phyloP scores from a whole-genome alignment of 1,284 basidiomycete genomes.

The Lignosus rhinocerotis region DNA sequence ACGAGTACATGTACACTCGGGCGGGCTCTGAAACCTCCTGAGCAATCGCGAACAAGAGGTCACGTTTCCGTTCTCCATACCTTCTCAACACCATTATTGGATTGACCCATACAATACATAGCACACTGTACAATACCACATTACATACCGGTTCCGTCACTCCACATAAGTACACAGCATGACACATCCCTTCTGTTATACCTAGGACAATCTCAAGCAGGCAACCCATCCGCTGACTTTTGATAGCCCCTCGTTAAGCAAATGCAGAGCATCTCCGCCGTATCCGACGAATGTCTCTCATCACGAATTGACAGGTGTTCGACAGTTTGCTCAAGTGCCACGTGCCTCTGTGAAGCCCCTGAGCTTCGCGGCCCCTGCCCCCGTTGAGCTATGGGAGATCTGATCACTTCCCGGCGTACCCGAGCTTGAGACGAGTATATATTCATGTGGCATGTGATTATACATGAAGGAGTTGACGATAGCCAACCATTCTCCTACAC shows the following conservation, averaged over 20 bases:
- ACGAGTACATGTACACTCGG: no score
- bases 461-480: not conserved
- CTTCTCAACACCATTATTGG: conserved; percentile 7
- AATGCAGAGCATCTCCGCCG: not conserved
- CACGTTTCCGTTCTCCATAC: not conserved
- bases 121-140: conserved; percentile 24
- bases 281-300: not conserved
- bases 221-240: not conserved
- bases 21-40: not conserved
- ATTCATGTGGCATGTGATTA: not conserved
- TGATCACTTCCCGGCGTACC: not conserved
- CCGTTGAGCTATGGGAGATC: no score
- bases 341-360: no score
- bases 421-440: not conserved
- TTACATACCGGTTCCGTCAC: not conserved
- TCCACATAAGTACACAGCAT: not conserved
- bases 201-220: not conserved
- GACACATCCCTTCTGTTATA: not conserved
- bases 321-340: not conserved
- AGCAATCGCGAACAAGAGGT: not conserved
- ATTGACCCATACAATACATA: conserved; percentile 10
- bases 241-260: not conserved
- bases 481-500: not conserved
- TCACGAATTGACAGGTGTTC: not conserved
- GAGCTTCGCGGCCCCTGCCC: no score